Conservation (phyloP, 1,284 basidiomycete species). For the Fistulina hepatica region DNA sequence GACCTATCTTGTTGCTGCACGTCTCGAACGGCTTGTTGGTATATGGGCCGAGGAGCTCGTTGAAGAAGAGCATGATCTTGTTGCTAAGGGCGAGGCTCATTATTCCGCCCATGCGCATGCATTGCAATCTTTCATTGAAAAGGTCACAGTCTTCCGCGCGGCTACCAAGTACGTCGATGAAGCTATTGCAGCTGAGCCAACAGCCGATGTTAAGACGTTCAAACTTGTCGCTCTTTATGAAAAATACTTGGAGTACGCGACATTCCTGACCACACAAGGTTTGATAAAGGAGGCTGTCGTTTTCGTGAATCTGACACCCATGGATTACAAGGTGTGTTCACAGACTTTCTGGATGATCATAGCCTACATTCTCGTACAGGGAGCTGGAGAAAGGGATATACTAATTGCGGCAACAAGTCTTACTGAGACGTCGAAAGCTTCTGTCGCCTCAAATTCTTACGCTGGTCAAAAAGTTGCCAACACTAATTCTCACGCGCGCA, state of each 20-base stretch:
- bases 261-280: conserved; percentile 85
- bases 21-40: conserved; percentile 79
- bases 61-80: conserved; percentile 67
- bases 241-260: conserved; percentile 92
- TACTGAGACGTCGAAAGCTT: no score
- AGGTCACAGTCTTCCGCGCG: conserved; percentile 88
- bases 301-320: conserved; percentile 76
- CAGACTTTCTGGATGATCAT: no score
- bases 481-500: no score
- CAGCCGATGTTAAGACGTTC: conserved; percentile 48
- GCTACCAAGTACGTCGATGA: conserved; percentile 83
- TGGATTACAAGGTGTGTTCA: conserved; percentile 58
- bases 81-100: conserved; percentile 33
- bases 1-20: conserved; percentile 85
- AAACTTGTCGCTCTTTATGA: conserved; percentile 85
- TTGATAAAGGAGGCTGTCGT: conserved; percentile 73
- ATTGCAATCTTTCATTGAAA: conserved; percentile 92
- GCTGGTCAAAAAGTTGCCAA: no score
- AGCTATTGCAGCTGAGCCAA: conserved; percentile 42
- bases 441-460: no score
- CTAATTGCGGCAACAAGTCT: no score
- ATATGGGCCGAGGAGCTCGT: conserved; percentile 91
- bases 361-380: no score
- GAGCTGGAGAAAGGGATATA: no score
- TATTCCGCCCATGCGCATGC: conserved; percentile 87